Evolutionary conservation across 2,329 filamentous ascomycete species (phyloP).

Genomic region (Paracorniculantispora psalliotae): DNA sequence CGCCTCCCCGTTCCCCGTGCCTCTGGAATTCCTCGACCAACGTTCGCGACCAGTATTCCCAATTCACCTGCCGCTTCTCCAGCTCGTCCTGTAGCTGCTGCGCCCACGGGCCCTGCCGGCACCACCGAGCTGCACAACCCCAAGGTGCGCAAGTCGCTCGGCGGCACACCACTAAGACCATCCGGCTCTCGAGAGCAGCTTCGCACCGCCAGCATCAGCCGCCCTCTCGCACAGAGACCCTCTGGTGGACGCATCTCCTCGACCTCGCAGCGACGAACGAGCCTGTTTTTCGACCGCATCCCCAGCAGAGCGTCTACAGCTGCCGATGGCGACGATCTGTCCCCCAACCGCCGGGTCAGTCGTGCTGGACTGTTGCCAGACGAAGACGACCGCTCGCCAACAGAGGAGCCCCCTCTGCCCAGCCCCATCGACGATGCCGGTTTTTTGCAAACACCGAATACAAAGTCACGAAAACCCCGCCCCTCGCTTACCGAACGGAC

Average conservation of each 20-base stretch:
- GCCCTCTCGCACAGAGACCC: conserved; percentile 18
- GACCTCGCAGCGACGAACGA: conserved; percentile 13
- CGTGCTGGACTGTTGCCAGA: background rate
- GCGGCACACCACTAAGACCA: background rate
- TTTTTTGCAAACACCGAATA: conserved; percentile 20
- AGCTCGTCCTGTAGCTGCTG: conserved; percentile 22
- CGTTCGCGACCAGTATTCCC: conserved; percentile 18
- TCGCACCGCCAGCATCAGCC: conserved; percentile 20
- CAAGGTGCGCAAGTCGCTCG: conserved; percentile 33
- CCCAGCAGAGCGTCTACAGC: conserved; percentile 13
- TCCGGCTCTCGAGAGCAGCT: conserved; percentile 35
- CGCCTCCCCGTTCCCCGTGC: conserved; percentile 33
- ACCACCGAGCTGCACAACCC: conserved; percentile 33
- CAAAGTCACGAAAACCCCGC: conserved; percentile 26
- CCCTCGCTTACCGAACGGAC: conserved; percentile 77
- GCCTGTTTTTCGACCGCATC: conserved; percentile 13
- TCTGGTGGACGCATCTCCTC: conserved; percentile 8
- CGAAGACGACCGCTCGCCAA: conserved; percentile 15
- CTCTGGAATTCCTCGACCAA: conserved; percentile 29
- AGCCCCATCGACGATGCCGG: background rate
- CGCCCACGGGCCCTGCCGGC: conserved; percentile 16
- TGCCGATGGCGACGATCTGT: background rate
- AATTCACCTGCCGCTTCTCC: conserved; percentile 21
- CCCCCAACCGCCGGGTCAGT: background rate
- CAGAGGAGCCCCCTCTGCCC: background rate